These are phyloP conservation scores for Pseudotsuga menziesii DNA, from an alignment of 75 land plant species.

Conservation along the genomic window DNA sequence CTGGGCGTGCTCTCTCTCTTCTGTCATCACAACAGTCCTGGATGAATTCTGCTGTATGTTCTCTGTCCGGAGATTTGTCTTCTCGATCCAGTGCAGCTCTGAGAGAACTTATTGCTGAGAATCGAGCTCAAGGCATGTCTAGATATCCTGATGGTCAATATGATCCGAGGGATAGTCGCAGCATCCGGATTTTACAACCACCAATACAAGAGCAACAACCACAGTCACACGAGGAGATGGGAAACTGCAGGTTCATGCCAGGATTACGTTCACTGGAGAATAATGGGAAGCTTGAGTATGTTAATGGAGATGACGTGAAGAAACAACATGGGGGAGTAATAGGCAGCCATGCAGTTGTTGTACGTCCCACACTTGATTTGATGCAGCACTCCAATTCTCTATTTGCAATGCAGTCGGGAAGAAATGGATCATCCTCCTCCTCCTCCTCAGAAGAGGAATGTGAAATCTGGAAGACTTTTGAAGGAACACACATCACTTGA, in stretches of 20 bases:
- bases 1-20: slow-evolving; percentile 12
- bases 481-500: slow-evolving; percentile 3
- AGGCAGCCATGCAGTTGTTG: background rate
- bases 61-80: background rate
- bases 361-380: slow-evolving; percentile 8
- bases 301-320: background rate
- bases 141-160: background rate
- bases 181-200: background rate
- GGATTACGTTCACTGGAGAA: background rate
- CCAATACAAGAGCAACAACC: background rate
- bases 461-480: slow-evolving; percentile 8
- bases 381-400: slow-evolving; percentile 5
- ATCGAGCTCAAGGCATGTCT: background rate
- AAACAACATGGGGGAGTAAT: background rate
- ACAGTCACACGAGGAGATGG: too few relatives aligned
- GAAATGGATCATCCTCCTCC: background rate
- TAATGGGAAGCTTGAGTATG: background rate
- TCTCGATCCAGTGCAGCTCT: slow-evolving; percentile 10
- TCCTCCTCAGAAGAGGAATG: slow-evolving; percentile 4
- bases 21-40: slow-evolving; percentile 9
- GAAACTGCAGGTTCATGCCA: slow-evolving; percentile 5
- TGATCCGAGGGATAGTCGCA: background rate
- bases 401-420: slow-evolving; percentile 6
- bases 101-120: slow-evolving; percentile 12
- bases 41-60: background rate